phyloP scores from a whole-genome alignment of 2,329 filamentous ascomycete genomes.

The Westerdykella aurantiaca region DNA sequence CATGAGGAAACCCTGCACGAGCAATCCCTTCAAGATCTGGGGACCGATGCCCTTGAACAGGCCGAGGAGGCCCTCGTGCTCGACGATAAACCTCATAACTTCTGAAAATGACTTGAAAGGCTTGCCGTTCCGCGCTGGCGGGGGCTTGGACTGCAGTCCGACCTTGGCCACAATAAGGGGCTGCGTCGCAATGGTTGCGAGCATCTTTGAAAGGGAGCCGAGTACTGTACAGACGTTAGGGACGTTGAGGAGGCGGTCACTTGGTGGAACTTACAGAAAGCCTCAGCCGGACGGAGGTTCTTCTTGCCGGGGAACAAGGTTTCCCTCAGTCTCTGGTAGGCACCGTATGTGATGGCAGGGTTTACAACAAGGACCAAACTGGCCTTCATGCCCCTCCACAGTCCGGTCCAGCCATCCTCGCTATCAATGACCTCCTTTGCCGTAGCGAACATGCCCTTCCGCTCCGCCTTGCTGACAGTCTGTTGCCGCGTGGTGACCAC shows the following conservation, averaged over 20 bases:
- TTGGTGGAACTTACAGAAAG: slow-evolving; percentile 66
- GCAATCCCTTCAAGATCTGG: slow-evolving; percentile 83
- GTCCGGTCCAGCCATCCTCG: slow-evolving; percentile 79
- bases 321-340: slow-evolving; percentile 83
- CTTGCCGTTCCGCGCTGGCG: slow-evolving; percentile 75
- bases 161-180: slow-evolving; percentile 98
- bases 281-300: slow-evolving; percentile 74
- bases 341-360: slow-evolving; percentile 94
- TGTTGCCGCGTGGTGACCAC: slow-evolving; percentile 96
- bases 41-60: slow-evolving; percentile 96
- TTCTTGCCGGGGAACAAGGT: slow-evolving; percentile 70
- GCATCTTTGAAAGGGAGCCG: slow-evolving; percentile 83
- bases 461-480: slow-evolving; percentile 77
- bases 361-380: slow-evolving; percentile 94
- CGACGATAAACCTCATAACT: slow-evolving; percentile 88
- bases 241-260: slow-evolving; percentile 1
- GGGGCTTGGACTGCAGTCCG: slow-evolving; percentile 87
- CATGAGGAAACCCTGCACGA: slow-evolving; percentile 96
- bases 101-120: slow-evolving; percentile 91
- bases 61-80: slow-evolving; percentile 76
- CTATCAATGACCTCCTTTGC: slow-evolving; percentile 83
- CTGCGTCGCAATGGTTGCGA: slow-evolving; percentile 89
- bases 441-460: slow-evolving; percentile 81
- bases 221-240: slow-evolving; percentile 55
- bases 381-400: slow-evolving; percentile 94